Evolutionary conservation across 345 rosid species (phyloP).

Genomic region (Carallia pectinifolia): DNA sequence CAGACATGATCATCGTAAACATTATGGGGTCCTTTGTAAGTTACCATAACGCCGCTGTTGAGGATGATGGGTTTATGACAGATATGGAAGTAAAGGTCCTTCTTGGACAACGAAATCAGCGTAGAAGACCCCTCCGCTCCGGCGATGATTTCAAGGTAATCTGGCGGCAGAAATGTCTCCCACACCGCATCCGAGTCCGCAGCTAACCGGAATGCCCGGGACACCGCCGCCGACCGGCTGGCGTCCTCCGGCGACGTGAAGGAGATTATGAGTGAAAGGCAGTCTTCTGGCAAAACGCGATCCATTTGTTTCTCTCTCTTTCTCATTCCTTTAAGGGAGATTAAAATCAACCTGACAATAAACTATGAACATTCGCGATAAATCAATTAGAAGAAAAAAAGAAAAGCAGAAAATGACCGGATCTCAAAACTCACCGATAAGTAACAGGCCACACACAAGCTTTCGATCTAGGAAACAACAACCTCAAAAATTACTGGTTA

Average conservation of each 20-base stretch:
- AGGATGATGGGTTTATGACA: slow-evolving; percentile 11
- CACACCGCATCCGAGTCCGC: slow-evolving; percentile 20
- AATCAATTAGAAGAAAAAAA: too few species aligned
- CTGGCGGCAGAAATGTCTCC: neutral
- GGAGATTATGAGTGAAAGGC: slow-evolving; percentile 7
- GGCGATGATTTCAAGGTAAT: neutral
- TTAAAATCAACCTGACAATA: too few species aligned
- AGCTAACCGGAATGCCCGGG: neutral
- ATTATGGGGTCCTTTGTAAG: too few species aligned
- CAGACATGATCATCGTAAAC: too few species aligned
- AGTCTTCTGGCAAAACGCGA: slow-evolving; percentile 5
- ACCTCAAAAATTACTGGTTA: too few species aligned
- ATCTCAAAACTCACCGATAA: too few species aligned
- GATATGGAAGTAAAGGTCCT: slow-evolving; percentile 3
- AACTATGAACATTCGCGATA: too few species aligned
- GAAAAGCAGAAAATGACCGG: too few species aligned
- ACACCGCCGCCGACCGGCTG: slow-evolving; percentile 9
- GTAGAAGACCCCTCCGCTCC: neutral
- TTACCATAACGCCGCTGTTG: slow-evolving; percentile 8
- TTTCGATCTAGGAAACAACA: too few species aligned
- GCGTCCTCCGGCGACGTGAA: slow-evolving; percentile 8
- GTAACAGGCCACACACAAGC: too few species aligned
- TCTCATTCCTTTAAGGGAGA: too few species aligned
- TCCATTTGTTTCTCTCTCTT: neutral
- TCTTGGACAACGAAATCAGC: neutral